Evolutionary conservation across 2,329 filamentous ascomycete genomes (phyloP), one percentile per base, ranked within the genome.

Genomic region (Alternaria rosae): DNA sequence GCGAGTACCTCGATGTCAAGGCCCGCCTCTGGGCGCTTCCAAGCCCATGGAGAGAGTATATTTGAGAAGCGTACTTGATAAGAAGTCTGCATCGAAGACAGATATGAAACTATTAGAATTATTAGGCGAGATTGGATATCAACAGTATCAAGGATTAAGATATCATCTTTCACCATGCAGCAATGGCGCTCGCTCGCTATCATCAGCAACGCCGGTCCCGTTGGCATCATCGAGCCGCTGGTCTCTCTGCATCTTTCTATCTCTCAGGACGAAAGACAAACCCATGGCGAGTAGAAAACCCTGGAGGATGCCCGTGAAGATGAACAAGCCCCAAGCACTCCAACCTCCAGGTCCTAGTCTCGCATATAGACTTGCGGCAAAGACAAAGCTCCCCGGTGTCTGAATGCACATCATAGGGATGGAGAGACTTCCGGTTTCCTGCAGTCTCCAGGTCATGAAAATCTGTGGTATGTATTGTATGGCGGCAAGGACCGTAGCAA

Each of bases 401-500:
- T 99, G 95, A 32, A 99, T 97, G 76, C 92, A 91, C 94, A 99
- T 98, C 91, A 97, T 98, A 5, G 93, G 91, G 59, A 99, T 95
- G 74, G 93, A 97, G 71, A 99, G 82, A 77, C 93, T 97, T 57
- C 93, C 93, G 2, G 97, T 91, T 71, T 94, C 90, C 76, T 94
- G 91, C 60, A 97, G 83, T 54, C 85, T 87, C 81, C 92, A 96
- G 0, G 95, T 99, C 54, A 92, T 97, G 82, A 89, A 93, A 67
- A 99, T 97, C 81, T 99, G 95, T 0, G 95, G 95, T 15, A 99
- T 83, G 79, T 98, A 99, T 81, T 99, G 95, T 21, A 98, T 86
- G 0, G 88, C 91, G 0, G 95, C 92, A 6, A 99, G 87, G 1
- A 88, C 80, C 0, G 92, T 91, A 17, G 92, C 89, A 77, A 92